Evolutionary conservation across 345 rosid species (phyloP), one percentile per base, ranked within the genome.

Genomic region (Citrus inodora): DNA sequence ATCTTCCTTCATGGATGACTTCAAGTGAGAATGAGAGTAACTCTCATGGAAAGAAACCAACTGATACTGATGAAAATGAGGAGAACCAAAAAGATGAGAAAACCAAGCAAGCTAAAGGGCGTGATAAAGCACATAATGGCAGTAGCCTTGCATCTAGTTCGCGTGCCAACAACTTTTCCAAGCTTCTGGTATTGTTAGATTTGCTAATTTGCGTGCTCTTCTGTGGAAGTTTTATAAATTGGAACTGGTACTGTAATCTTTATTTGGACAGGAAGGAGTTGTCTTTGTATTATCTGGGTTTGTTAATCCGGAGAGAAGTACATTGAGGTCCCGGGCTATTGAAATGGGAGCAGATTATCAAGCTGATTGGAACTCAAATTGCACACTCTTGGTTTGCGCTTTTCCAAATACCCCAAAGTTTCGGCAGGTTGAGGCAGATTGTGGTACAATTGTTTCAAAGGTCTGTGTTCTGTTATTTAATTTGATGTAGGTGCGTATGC

Each of bases 381-480:
- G 95, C 78, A 94, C 98, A 0, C 88, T 94, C 60, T 82, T 94
- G 88, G 88, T 92, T 68, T 93, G 94, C 83, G 98, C 98, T 61
- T 96, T 92, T 84, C 87, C 84, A 17, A 92, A 89, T 77, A 96
- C 99, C 70, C 99, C 97, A 9, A 96, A 96, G 89, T 96, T 89
- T 69, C 91, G 91, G 67, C 99, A 92, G 81, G 98, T 94, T 61
- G 87, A 85, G 82, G 85, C 94, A 0, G 88, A 86, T 75, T 70
- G 81, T 81, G 99, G 98, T 79, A 91, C 98, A 2, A 84, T 96
- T 80, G 89, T 96, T 60, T 85, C 91, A 27, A 94, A 94, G 98
- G 99, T 94, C 24, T 53, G 2, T 2, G 32, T 24, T 25, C 70
- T 61, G 38, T 9, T 78, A 9, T 61, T 21, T 62, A 14, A 35